Evolutionary conservation across 331 rosid species (phyloP).

Genomic region (Acacia pycnantha): DNA sequence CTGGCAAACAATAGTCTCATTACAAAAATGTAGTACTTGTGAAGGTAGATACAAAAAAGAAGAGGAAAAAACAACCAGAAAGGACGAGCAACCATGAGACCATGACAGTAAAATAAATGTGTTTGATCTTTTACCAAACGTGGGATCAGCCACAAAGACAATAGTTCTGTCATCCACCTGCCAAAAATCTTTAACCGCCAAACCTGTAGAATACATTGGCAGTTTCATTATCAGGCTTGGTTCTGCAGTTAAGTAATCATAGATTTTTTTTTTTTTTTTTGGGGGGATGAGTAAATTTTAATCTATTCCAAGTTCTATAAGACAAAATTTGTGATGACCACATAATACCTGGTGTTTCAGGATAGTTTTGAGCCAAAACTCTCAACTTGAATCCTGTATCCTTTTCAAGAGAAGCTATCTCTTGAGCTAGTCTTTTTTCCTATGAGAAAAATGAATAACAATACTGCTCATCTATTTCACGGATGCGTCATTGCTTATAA

Average conservation of each 20-base stretch:
- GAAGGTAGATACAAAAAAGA: not conserved
- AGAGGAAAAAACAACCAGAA: not conserved
- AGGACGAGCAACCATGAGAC: not conserved
- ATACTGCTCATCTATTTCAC: conserved; percentile 7
- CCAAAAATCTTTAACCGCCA: conserved; percentile 93
- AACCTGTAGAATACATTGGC: conserved; percentile 45
- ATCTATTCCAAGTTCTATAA: not conserved
- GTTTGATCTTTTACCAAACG: conserved; percentile 64
- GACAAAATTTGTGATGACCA: conserved; percentile 8
- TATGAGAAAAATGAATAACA: conserved; percentile 31
- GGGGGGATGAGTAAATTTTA: not conserved
- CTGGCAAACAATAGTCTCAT: conserved; percentile 43
- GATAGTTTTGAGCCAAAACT: conserved; percentile 93
- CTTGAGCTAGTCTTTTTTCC: conserved; percentile 77
- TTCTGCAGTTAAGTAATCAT: not conserved
- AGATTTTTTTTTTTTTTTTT: not conserved
- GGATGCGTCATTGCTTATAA: not conserved
- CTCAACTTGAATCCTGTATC: conserved; percentile 87
- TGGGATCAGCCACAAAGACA: conserved; percentile 97
- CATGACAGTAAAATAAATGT: not conserved
- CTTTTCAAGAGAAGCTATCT: conserved; percentile 68
- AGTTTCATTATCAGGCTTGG: not conserved
- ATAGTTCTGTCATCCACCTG: conserved; percentile 95
- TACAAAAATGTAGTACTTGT: not conserved
- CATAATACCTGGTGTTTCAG: conserved; percentile 80